Evolutionary conservation across 192 early-diverging fungal genomes (phyloP).

Genomic region (Coemansia sp.): DNA sequence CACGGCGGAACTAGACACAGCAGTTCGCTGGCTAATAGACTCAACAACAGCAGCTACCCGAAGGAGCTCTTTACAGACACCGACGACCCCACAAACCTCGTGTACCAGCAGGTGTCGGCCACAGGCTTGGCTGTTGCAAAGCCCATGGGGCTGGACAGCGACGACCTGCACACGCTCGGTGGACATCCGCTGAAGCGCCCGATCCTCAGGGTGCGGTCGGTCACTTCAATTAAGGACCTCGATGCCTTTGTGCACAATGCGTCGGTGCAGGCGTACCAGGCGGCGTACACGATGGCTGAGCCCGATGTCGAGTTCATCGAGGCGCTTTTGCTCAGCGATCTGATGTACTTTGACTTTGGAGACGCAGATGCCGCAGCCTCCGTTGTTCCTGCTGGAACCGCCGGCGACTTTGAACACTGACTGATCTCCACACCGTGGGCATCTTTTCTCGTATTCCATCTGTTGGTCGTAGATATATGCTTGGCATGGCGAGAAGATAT

Average conservation of each 20-base stretch:
- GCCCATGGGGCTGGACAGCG: constrained; percentile 8
- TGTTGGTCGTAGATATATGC: no score
- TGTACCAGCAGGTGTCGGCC: constrained; percentile 17
- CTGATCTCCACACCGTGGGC: no score
- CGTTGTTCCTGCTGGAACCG: constrained; percentile 7
- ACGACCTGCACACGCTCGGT: constrained; percentile 25
- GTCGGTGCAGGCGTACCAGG: constrained; percentile 73
- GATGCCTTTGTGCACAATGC: constrained; percentile 76
- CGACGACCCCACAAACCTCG: constrained; percentile 27
- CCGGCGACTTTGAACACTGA: constrained; percentile 17
- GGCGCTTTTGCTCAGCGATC: constrained; percentile 59
- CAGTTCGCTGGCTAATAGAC: neutral
- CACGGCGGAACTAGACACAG: constrained; percentile 8
- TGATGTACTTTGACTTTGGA: constrained; percentile 47
- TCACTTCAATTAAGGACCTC: constrained; percentile 69
- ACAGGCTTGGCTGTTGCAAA: constrained; percentile 6
- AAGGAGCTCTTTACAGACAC: constrained; percentile 21
- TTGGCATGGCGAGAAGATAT: no score
- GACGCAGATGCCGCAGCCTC: neutral
- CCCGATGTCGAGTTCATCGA: constrained; percentile 81
- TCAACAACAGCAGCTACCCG: constrained; percentile 33
- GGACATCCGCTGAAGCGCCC: constrained; percentile 63
- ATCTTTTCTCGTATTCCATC: no score
- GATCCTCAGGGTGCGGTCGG: constrained; percentile 68
- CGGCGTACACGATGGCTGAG: constrained; percentile 66